Evolutionary conservation across 345 rosid genomes (phyloP), one percentile per base, ranked within the genome.

Genomic region (Eucalyptus erythrocorys): DNA sequence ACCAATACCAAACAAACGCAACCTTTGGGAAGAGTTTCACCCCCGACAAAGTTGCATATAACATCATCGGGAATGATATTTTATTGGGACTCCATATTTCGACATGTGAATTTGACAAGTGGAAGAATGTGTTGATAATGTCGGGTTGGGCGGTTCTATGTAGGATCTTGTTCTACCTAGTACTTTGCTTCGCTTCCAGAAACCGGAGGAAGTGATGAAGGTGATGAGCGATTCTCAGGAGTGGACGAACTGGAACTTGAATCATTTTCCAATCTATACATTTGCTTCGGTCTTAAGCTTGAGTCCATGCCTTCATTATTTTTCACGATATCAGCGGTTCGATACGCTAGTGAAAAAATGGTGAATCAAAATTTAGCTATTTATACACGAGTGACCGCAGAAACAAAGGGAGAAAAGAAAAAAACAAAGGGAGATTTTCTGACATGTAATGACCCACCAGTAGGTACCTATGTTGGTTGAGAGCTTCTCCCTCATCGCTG

Each of bases 131-230:
- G 79, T 43, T 91, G 24, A 64, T 90, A 30, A 88, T 94, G 92
- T 53, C 94, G 90, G 96, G 95, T 26, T 94, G 95, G 96, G 96
- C 96, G 3, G 93, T 89, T 84, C 47, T 95, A 7, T 92, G 94
- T 86, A 92, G 95, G 92, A 61, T 95, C 34, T 86, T 93, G 86
- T 94, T 95, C 88, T 93, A 95, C 45, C 10, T 94, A 7, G 87
- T 93, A 85, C 92, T 95, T 59, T 94, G 97, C 57, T 94, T 95
- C 81, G 91, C 92, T 50, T 94, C 94, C 32, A 95, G 92, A 93
- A 95, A 92, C 88, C 90, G 91, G 89, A 91, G 97, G 90, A 90
- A 71, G 40, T 71, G 81, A 71, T 71, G 81, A 71, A 19, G 45
- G 26, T 3, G 45, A 71, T 71, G 27, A 71, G 27, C 14, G 24